These are phyloP conservation scores for Stellera chamaejasme DNA, from an alignment of 345 rosid genomes.

Conservation along the genomic window DNA sequence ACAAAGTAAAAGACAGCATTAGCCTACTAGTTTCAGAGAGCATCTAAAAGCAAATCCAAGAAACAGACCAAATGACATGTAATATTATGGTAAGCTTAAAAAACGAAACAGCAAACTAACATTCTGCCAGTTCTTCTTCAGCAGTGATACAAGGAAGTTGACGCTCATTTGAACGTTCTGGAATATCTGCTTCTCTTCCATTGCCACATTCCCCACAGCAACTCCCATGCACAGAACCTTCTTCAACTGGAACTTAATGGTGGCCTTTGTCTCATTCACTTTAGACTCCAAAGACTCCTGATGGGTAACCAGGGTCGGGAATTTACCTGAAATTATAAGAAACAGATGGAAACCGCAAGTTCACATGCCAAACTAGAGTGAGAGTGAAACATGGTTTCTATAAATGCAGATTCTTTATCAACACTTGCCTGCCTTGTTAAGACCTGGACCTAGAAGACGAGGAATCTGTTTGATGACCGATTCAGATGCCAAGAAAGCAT, in stretches of 20 bases:
- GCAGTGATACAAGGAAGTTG: slow-evolving; percentile 5
- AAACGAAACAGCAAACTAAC: slow-evolving; percentile 25
- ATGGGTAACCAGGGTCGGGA: slow-evolving; percentile 71
- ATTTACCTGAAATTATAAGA: slow-evolving; percentile 43
- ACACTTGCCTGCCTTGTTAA: slow-evolving; percentile 83
- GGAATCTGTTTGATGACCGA: slow-evolving; percentile 84
- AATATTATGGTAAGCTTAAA: too few relatives aligned
- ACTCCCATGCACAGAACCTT: slow-evolving; percentile 88
- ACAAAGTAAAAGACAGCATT: neutral
- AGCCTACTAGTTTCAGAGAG: neutral
- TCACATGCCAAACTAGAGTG: too few relatives aligned
- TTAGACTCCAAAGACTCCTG: slow-evolving; percentile 68
- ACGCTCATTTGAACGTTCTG: too few relatives aligned
- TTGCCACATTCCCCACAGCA: slow-evolving; percentile 56
- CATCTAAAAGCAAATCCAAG: neutral
- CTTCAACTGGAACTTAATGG: slow-evolving; percentile 73
- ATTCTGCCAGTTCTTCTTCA: slow-evolving; percentile 85
- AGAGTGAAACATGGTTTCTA: too few relatives aligned
- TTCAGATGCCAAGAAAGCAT: slow-evolving; percentile 76
- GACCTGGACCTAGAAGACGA: slow-evolving; percentile 81
- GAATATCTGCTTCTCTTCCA: slow-evolving; percentile 48
- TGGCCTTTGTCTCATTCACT: slow-evolving; percentile 77
- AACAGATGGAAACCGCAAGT: too few relatives aligned
- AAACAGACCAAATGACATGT: too few relatives aligned
- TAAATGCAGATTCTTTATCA: too few relatives aligned